Base-by-base conservation (phyloP, 1,284 basidiomycete species). In the Marasmius sp. region DNA sequence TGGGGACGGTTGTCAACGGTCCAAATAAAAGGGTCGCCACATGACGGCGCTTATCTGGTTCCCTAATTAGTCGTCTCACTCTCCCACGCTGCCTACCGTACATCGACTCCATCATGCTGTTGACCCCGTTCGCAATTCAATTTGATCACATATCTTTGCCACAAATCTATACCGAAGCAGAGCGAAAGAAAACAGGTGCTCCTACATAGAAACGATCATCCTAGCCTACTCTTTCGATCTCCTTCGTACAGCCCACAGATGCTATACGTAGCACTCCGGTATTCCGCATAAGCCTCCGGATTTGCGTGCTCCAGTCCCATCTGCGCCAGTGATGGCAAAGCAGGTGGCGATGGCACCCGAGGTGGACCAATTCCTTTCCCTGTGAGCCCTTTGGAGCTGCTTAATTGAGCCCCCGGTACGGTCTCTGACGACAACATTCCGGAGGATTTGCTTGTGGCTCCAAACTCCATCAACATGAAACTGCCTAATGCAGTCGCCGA, bases 221-320 rank as follows among this genome's bases (percentile, higher is more conserved):
- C 68, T 1, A 69, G 71, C 50, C 77, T 75, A 64, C 86, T 87
- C 76, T 85, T 89, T 69, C 84, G 76, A 61, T 88, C 85, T 18
- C 75, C 77, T 61, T 86, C 86, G 68, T 92, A 92, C 66, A 91
- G 67, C 50, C 87, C 87, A 68, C 88, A 92, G 61, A 92, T 85
- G 70, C 91, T 92, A 66, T 92, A 92, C 4, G 91, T 92, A 22
- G 91, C 89, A 68, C 91, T 91, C 65, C 85, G 79, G 65, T 92
- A 92, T 47, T 85, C 84, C 1, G 76, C 81, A 71, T 83, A 89
- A 6, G 79, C 85, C 53, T 85, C 81, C 11, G 83, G 80, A 62
- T 88, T 84, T 3, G 76, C 72, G 64, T 89, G 86, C 55, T 83
- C 80, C 70, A 92, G 68, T 57, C 83, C 90, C 89, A 92, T 91